Evolutionary conservation across 2,329 filamentous ascomycete species (phyloP), one percentile per base, ranked within the genome.

Genomic region (Pseudogymnoascus sp.): DNA sequence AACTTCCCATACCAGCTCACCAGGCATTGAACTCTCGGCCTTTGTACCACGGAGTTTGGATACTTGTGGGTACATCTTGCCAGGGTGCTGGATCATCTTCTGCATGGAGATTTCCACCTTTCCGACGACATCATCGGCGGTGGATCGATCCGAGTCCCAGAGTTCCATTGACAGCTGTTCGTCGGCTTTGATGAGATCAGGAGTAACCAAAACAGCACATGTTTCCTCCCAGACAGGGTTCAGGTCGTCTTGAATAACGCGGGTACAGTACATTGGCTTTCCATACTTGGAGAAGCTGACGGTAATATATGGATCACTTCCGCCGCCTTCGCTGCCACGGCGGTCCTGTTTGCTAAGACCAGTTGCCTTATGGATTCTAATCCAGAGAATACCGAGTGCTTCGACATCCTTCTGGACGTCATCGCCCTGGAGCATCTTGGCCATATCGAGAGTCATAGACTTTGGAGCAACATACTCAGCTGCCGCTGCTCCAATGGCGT

Each of bases 191-290:
- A 97, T 90, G 60, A 96, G 80, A 65, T 97, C 92, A 0, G 90
- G 83, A 0, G 90, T 96, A 5, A 99, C 90, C 14, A 97, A 78
- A 16, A 97, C 79, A 1, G 90, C 92, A 43, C 90, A 86, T 1
- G 85, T 89, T 75, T 97, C 94, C 69, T 94, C 89, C 79, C 95
- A 97, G 4, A 96, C 81, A 0, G 94, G 94, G 70, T 97, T 96
- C 60, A 96, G 81, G 67, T 97, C 89, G 70, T 97, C 93, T 59
- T 93, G 91, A 65, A 97, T 97, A 59, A 97, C 92, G 57, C 94
- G 86, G 1, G 94, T 97, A 74, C 92, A 97, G 75, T 96, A 97
- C 84, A 96, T 95, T 1, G 93, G 93, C 76, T 99, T 99, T 61
- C 89, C 90, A 68, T 97, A 97, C 74, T 97, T 97, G 69, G 90